These are phyloP conservation scores for Durotheca rogersii DNA, from an alignment of 495 filamentous ascomycete species.

Conservation along the genomic window DNA sequence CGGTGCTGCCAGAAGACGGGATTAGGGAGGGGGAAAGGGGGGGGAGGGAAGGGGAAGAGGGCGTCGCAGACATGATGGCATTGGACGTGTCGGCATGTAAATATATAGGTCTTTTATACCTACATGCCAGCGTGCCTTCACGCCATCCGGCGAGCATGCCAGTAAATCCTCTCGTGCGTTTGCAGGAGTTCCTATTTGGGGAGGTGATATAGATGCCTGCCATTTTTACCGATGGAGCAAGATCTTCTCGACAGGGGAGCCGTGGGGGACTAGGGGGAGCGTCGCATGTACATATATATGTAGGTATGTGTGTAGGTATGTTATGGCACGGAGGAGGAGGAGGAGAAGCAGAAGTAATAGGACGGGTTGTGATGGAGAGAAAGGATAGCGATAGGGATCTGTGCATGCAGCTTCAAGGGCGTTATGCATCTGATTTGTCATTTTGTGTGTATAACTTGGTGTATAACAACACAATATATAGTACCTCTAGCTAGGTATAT, in stretches of 20 bases:
- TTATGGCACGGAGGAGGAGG: no score
- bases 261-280: constrained; percentile 10
- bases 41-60: neutral
- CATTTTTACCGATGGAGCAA: constrained; percentile 21
- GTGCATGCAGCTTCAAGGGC: constrained; percentile 1
- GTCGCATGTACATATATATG: no score
- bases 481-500: no score
- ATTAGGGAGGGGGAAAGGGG: neutral
- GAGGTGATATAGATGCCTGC: constrained; percentile 26
- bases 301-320: no score
- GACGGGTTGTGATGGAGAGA: no score
- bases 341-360: no score
- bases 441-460: no score
- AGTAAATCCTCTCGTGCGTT: constrained; percentile 6
- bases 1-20: constrained; percentile 4
- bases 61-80: constrained; percentile 1
- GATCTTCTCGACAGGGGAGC: constrained; percentile 19
- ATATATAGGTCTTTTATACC: neutral
- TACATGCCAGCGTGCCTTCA: no score
- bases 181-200: constrained; percentile 29
- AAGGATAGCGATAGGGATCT: no score
- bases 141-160: no score
- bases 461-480: no score
- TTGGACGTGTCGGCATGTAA: no score
- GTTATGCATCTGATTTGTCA: constrained; percentile 17